Conservation (phyloP, 2,329 filamentous ascomycete species). For the Neopestalotiopsis clavispora region DNA sequence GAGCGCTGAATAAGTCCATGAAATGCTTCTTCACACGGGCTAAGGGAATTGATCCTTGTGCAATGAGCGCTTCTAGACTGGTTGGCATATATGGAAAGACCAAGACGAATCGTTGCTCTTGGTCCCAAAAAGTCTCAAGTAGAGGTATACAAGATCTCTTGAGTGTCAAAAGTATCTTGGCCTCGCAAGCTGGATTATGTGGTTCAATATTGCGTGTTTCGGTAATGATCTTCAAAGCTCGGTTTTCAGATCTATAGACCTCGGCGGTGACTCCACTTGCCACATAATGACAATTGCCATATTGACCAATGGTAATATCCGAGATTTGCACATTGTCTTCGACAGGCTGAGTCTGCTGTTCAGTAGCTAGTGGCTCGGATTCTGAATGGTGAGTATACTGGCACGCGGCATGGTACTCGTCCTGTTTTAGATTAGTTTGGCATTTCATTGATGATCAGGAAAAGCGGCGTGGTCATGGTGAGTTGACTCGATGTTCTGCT, state of each 20-base stretch:
- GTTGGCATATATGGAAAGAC: conserved; percentile 84
- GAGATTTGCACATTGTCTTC: conserved; percentile 24
- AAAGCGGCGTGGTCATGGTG: background rate
- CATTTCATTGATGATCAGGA: background rate
- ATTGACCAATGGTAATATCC: conserved; percentile 57
- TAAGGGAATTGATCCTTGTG: conserved; percentile 43
- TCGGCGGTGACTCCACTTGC: conserved; percentile 77
- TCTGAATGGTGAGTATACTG: conserved; percentile 20
- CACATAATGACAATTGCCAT: conserved; percentile 58
- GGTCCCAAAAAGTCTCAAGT: conserved; percentile 74
- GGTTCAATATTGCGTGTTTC: conserved; percentile 76
- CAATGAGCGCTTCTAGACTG: conserved; percentile 73
- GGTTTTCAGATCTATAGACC: conserved; percentile 71
- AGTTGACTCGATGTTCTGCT: too few species aligned
- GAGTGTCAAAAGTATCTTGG: conserved; percentile 70
- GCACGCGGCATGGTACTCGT: conserved; percentile 60
- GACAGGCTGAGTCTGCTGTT: conserved; percentile 26
- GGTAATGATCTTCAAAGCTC: conserved; percentile 85
- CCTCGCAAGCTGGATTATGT: conserved; percentile 82
- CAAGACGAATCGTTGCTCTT: conserved; percentile 73
- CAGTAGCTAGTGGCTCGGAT: background rate
- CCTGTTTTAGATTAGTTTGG: conserved; percentile 44
- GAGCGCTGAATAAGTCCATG: conserved; percentile 70
- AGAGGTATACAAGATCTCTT: conserved; percentile 67
- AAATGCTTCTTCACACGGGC: conserved; percentile 52